Evolutionary conservation across 83 land plant species (phyloP).

Genomic region (Thuja plicata): DNA sequence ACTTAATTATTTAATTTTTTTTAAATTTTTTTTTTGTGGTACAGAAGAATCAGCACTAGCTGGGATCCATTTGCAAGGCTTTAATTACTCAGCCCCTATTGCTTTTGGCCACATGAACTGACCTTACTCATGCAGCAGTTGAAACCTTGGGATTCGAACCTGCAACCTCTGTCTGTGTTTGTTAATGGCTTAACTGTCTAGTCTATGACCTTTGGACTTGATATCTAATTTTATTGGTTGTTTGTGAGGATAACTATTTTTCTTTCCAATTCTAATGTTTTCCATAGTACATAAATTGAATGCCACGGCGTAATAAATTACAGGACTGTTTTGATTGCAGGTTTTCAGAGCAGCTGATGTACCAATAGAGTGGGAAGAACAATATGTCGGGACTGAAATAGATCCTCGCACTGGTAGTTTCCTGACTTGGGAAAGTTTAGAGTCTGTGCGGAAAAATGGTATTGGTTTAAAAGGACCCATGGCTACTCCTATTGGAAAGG

Average conservation of each 20-base stretch:
- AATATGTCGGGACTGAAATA: constrained; percentile 67
- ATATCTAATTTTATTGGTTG: not conserved
- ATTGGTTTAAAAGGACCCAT: constrained; percentile 97
- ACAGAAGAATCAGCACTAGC: no score
- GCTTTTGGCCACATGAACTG: no score
- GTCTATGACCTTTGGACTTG: no score
- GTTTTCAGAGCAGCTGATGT: constrained; percentile 59
- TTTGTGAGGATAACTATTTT: not conserved
- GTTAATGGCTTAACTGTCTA: no score
- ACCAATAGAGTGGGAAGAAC: constrained; percentile 93
- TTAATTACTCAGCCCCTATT: no score
- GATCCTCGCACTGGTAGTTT: constrained; percentile 95
- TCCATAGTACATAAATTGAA: constrained; percentile 19
- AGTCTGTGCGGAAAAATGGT: constrained; percentile 80
- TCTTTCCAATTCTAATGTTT: not conserved
- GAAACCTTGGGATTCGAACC: no score
- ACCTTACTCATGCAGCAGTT: no score
- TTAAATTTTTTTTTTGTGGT: no score
- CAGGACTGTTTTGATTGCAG: constrained; percentile 24
- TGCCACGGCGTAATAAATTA: not conserved
- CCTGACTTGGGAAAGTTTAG: constrained; percentile 94
- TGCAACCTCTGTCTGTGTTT: no score
- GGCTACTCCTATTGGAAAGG: constrained; percentile 99
- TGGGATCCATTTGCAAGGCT: no score
- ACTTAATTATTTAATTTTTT: not conserved